Evolutionary conservation across 331 rosid species (phyloP), one percentile per base, ranked within the genome.

Genomic region (Cydonia oblonga): DNA sequence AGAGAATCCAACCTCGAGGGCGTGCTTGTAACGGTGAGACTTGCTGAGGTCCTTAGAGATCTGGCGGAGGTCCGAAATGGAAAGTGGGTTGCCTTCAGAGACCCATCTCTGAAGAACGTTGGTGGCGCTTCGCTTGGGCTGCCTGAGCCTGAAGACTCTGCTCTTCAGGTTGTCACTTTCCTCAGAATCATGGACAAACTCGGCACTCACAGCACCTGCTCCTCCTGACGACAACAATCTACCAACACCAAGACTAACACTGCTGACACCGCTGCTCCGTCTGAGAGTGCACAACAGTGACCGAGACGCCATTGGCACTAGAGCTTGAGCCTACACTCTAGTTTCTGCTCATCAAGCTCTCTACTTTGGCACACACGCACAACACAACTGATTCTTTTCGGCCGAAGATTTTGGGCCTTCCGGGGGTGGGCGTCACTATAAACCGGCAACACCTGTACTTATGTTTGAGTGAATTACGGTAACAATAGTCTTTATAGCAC

Each of bases 1-100:
- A 6, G 19, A 4, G 30, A 46, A 72, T 22, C 64, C 49, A 75
- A 93, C 98, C 98, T 93, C 98, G 54, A 90, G 86, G 66, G 98
- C 98, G 60, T 93, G 98, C 85, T 93, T 93, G 71, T 78, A 87
- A 81, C 95, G 92, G 71, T 86, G 96, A 76, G 84, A 84, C 79
- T 63, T 85, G 66, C 96, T 81, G 66, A 93, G 98, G 7, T 93
- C 95, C 73, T 82, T 93, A 33, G 96, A 84, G 64, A 93, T 85
- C 65, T 82, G 88, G 57, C 97, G 86, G 26, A 91, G 97, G 64
- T 87, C 87, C 2, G 92, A 75, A 46, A 84, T 64, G 2, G 87
- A 28, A 79, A 89, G 70, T 18, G 59, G 81, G 79, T 91, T 91
- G 51, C 98, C 98, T 86, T 89, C 86, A 5, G 80, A 66, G 58